Evolutionary conservation across 805 yeast genomes (phyloP).

Genomic region (Clavispora fructus): DNA sequence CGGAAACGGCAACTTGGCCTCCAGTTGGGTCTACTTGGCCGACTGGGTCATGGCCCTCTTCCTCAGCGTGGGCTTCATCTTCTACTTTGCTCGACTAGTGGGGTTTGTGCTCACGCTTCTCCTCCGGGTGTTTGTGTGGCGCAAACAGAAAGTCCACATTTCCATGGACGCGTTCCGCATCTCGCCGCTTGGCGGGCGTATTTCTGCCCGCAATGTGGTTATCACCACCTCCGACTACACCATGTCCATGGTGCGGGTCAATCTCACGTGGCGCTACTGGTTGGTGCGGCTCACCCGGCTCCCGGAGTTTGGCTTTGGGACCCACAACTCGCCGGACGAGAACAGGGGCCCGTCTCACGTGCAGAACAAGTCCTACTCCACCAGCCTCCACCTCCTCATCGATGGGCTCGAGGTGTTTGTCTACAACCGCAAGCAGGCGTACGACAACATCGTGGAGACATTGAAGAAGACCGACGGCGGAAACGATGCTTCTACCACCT

Average conservation of each 20-base stretch:
- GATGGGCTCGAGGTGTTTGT: slow-evolving; percentile 81
- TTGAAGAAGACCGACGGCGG: slow-evolving; percentile 16
- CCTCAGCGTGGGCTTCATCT: slow-evolving; percentile 57
- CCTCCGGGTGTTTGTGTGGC: slow-evolving; percentile 59
- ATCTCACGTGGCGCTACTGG: slow-evolving; percentile 93
- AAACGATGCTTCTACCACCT: neutral
- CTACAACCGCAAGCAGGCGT: slow-evolving; percentile 76
- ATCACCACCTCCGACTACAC: slow-evolving; percentile 72
- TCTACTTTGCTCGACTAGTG: slow-evolving; percentile 68
- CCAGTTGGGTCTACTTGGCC: slow-evolving; percentile 65
- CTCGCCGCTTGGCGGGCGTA: slow-evolving; percentile 76
- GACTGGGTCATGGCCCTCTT: slow-evolving; percentile 74
- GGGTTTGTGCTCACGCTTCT: slow-evolving; percentile 55
- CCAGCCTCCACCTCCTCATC: slow-evolving; percentile 51
- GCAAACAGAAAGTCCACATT: slow-evolving; percentile 49
- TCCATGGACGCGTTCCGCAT: slow-evolving; percentile 70
- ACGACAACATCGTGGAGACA: slow-evolving; percentile 53
- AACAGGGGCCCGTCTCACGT: slow-evolving; percentile 13
- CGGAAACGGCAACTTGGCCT: slow-evolving; percentile 1
- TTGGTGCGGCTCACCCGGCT: slow-evolving; percentile 40
- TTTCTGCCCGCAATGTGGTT: slow-evolving; percentile 71
- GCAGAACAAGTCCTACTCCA: slow-evolving; percentile 46
- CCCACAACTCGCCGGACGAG: slow-evolving; percentile 12
- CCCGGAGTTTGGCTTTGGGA: slow-evolving; percentile 21
- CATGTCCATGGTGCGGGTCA: slow-evolving; percentile 62